phyloP scores from a whole-genome alignment of 805 yeast genomes.

The Candida sanyiensis region DNA sequence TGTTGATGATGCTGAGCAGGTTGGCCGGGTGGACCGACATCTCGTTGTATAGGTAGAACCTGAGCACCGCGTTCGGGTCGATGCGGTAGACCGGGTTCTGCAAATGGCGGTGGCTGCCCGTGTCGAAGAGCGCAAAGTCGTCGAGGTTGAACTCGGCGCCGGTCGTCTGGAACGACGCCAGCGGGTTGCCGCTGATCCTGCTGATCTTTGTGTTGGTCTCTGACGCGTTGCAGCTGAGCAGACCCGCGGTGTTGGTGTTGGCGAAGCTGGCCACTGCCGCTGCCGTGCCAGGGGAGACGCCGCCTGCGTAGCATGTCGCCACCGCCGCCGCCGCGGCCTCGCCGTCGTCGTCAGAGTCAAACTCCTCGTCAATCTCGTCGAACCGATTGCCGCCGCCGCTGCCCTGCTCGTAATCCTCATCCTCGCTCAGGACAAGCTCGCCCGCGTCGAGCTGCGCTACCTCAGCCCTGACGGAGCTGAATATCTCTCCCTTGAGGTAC shows the following conservation, averaged over 20 bases:
- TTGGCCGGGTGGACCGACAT: constrained; percentile 9
- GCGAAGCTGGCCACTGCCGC: neutral
- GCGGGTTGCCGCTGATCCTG: neutral
- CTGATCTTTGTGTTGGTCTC: neutral
- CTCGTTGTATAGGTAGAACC: constrained; percentile 11
- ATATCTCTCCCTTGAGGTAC: constrained; percentile 7
- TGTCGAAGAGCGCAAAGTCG: constrained; percentile 6
- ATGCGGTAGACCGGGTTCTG: neutral
- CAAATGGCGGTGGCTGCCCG: constrained; percentile 3
- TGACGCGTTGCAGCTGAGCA: neutral
- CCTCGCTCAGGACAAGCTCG: neutral
- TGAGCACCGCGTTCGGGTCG: constrained; percentile 7
- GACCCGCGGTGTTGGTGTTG: constrained; percentile 1
- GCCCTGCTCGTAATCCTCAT: neutral
- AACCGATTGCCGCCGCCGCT: neutral
- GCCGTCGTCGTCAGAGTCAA: constrained; percentile 1
- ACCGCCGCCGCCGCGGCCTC: neutral
- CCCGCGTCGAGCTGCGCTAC: neutral
- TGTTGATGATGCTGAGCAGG: constrained; percentile 10
- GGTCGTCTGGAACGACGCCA: constrained; percentile 5
- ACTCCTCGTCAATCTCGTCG: constrained; percentile 2
- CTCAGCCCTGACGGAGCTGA: constrained; percentile 1
- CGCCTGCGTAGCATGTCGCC: no score
- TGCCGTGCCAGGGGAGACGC: neutral
- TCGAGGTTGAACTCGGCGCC: constrained; percentile 4